Base-by-base conservation (phyloP, 176 grass and related monocot species). In the Oryza brachyantha region DNA sequence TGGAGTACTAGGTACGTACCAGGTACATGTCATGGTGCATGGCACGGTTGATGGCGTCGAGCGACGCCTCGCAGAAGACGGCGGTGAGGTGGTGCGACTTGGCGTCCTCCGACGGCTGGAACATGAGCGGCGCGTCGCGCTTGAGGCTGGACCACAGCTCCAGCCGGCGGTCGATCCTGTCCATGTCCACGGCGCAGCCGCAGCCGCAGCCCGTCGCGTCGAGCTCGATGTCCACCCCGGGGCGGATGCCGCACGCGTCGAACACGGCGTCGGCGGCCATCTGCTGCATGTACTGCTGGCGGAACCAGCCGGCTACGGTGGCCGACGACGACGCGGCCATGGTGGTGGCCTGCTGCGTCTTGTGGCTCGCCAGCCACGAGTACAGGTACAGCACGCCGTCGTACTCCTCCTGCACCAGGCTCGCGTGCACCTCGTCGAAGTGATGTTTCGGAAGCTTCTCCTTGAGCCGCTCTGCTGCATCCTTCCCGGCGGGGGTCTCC, bases 11-110 rank as follows among this genome's bases (percentile, higher is more conserved):
- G n/a, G n/a, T 14, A 61, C 22, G n/a, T 27, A 76, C 55, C 36
- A 76, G 73, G 25, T 76, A 76, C 14, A 76, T 62, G 22, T 62
- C 73, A 36, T 76, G 13, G 73, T 76, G 57, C 57, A 76, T 76
- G 0, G 73, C 73, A 12, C 73, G 73, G 37, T 62, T 42, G 73
- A 76, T 76, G 73, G 37, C 57, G 1, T 76, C 36, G 8, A 76
- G n/a, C 0, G 73, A 76, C 8, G 73, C 73, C 13, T 76, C 57
- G 6, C 25, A 22, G 27, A 32, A 21, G 37, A 62, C 24, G 57
- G 73, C 36, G 22, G 73, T 14, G 55, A 62, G 37, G 16, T 76
- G 45, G 29, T 64, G 36, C 5, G 36, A 37, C 36, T 37, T 29
- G 67, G 1, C 13, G 7, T 40, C 35, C 35, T 61, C 55, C 21